Conservation (phyloP, 495 filamentous ascomycete species). For the Penicillium maclennaniae region DNA sequence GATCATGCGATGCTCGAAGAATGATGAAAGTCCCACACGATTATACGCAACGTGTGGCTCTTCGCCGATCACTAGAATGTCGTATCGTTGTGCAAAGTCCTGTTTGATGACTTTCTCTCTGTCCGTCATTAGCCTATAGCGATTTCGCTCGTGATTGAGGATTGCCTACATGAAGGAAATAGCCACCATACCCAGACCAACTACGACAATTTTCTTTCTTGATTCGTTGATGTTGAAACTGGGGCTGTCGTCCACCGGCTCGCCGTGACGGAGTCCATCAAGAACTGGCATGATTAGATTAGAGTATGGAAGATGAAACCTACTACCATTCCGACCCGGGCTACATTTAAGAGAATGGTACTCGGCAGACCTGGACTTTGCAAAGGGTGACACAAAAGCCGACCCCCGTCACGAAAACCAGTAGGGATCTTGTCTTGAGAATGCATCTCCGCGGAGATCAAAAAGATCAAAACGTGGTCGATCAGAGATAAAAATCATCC, state of each 20-base stretch:
- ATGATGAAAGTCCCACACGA: constrained; percentile 89
- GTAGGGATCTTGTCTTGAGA: background rate
- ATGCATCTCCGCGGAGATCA: constrained; percentile 4
- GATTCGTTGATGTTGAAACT: constrained; percentile 5
- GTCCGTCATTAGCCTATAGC: background rate
- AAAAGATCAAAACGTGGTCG: no score
- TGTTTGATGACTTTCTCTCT: constrained; percentile 90
- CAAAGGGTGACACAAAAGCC: background rate
- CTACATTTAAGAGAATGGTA: constrained; percentile 11
- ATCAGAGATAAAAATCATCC: background rate
- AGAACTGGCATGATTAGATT: constrained; percentile 32
- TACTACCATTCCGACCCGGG: constrained; percentile 3
- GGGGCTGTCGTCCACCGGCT: constrained; percentile 26
- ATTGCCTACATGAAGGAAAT: constrained; percentile 76
- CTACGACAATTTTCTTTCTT: constrained; percentile 74
- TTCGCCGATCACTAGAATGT: constrained; percentile 89
- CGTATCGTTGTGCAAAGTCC: constrained; percentile 75
- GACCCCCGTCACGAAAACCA: background rate
- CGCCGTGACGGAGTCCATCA: constrained; percentile 29
- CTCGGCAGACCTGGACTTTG: background rate
- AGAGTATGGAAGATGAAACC: background rate
- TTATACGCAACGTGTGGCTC: constrained; percentile 93
- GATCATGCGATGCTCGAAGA: constrained; percentile 86
- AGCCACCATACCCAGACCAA: constrained; percentile 94
- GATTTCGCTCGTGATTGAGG: no score